Percentiles rank a stretch among this genome's conserved stretches.
These are phyloP conservation scores for Nepenthes gracilis DNA, from an alignment of 148 eudicot genomes.

Conservation along the genomic window DNA sequence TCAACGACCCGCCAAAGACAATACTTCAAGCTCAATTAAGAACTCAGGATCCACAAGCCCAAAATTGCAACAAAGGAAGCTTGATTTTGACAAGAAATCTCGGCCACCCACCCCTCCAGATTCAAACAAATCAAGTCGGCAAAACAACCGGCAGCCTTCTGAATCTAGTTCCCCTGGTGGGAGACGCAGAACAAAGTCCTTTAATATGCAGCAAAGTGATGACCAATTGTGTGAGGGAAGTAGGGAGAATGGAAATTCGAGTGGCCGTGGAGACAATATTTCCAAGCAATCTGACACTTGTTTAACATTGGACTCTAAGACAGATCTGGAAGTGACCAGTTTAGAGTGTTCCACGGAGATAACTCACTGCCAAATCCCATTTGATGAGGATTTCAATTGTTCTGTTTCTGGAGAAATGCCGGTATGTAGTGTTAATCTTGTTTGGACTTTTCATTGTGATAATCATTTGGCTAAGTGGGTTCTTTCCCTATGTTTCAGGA, in stretches of 20 bases:
- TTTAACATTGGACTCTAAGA: constrained; percentile 18
- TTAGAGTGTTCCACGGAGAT: constrained; percentile 17
- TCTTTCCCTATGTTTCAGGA: constrained; percentile 28
- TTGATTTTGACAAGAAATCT: constrained; percentile 55
- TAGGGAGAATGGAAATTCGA: constrained; percentile 21
- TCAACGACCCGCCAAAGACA: constrained; percentile 34
- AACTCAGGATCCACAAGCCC: constrained; percentile 63
- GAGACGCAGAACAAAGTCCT: constrained; percentile 38
- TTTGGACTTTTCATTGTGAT: background rate
- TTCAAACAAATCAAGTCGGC: constrained; percentile 48
- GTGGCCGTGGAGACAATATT: constrained; percentile 23
- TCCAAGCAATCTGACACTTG: constrained; percentile 18
- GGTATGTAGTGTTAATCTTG: constrained; percentile 19
- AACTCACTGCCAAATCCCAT: constrained; percentile 25
- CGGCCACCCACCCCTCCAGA: constrained; percentile 78
- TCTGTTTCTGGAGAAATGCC: constrained; percentile 15
- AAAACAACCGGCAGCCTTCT: constrained; percentile 29
- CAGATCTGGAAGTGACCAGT: constrained; percentile 22
- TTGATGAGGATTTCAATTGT: constrained; percentile 16
- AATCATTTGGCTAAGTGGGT: constrained; percentile 5
- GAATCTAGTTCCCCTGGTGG: constrained; percentile 60
- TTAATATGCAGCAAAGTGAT: constrained; percentile 27
- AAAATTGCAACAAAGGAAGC: constrained; percentile 63
- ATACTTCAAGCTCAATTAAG: constrained; percentile 20
- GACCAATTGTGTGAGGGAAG: constrained; percentile 34